A percentile compares a stretch with the other conserved stretches of the same genome.
Conservation (phyloP, 176 grass and related monocot species). For the Cenchrus fungigraminus region DNA sequence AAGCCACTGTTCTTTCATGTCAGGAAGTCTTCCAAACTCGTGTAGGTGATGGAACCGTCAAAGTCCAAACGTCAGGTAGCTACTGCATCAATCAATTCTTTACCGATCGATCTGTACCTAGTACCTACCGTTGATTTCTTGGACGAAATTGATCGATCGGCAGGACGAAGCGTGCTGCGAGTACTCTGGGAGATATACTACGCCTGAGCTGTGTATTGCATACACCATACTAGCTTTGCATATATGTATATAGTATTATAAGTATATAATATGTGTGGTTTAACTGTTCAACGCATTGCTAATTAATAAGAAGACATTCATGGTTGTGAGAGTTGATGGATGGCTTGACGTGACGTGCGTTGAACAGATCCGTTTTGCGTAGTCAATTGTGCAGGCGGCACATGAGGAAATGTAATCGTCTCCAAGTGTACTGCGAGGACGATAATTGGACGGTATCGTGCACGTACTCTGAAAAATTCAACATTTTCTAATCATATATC, state of each 20-base stretch:
- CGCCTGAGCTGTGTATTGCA: too few relatives aligned
- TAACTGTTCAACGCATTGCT: slow-evolving; percentile 6
- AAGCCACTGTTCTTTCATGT: neutral
- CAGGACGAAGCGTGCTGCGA: neutral
- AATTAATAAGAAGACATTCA: neutral
- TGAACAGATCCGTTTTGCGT: neutral
- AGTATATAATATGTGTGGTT: neutral
- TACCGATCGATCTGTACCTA: neutral
- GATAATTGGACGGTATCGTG: neutral
- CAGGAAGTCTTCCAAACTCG: neutral
- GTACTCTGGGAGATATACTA: neutral
- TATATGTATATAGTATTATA: neutral
- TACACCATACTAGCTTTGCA: too few relatives aligned
- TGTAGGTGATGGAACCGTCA: neutral
- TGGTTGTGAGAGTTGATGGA: neutral
- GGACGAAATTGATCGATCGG: neutral
- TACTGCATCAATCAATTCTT: neutral
- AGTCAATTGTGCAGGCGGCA: slow-evolving; percentile 23
- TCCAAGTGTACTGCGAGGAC: neutral
- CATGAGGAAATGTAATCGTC: neutral
- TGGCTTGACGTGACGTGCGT: neutral
- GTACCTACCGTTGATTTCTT: neutral
- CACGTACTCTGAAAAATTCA: neutral
- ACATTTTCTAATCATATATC: neutral
- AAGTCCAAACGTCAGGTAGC: neutral